Percentiles rank a stretch among this genome's conserved stretches.
Conservation (phyloP, 2,329 filamentous ascomycete genomes). For the Penicillium sp. region DNA sequence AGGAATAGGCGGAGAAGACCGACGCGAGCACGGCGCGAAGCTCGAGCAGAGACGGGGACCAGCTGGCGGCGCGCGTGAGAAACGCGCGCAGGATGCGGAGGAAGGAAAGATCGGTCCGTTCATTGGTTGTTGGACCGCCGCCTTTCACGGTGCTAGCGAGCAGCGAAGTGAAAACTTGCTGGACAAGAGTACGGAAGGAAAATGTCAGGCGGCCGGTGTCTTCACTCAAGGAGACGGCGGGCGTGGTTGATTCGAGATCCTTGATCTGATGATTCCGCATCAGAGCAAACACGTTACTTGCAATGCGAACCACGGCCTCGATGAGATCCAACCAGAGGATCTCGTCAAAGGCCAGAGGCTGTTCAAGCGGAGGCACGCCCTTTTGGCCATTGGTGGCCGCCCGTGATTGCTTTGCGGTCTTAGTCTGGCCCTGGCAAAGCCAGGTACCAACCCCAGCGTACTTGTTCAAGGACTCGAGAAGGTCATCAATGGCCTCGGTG, state of each 20-base stretch:
- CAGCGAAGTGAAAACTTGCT: conserved; percentile 86
- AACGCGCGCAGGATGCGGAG: conserved; percentile 87
- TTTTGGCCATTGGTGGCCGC: conserved; percentile 36
- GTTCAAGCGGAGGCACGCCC: conserved; percentile 51
- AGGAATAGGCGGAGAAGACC: conserved; percentile 93
- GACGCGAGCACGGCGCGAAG: conserved; percentile 81
- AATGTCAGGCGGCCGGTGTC: conserved; percentile 55
- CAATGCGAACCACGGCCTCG: conserved; percentile 63
- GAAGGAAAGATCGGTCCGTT: conserved; percentile 69
- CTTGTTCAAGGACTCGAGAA: conserved; percentile 79
- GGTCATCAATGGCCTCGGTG: conserved; percentile 68
- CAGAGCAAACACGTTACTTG: conserved; percentile 62
- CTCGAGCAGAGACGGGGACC: conserved; percentile 83
- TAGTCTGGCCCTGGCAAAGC: conserved; percentile 86
- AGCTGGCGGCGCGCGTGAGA: conserved; percentile 75
- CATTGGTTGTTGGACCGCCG: conserved; percentile 30
- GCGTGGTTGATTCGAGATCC: conserved; percentile 14
- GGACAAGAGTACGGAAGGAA: conserved; percentile 75
- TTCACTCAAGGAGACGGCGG: conserved; percentile 16
- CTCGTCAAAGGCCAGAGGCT: conserved; percentile 62
- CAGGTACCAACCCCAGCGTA: conserved; percentile 93
- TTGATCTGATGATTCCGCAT: conserved; percentile 45
- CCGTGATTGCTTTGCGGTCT: conserved; percentile 50
- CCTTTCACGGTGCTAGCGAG: conserved; percentile 69
- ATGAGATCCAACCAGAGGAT: conserved; percentile 67